Base-by-base conservation (phyloP, 352 stramenopile species). In the Phytopythium kandeliae region DNA sequence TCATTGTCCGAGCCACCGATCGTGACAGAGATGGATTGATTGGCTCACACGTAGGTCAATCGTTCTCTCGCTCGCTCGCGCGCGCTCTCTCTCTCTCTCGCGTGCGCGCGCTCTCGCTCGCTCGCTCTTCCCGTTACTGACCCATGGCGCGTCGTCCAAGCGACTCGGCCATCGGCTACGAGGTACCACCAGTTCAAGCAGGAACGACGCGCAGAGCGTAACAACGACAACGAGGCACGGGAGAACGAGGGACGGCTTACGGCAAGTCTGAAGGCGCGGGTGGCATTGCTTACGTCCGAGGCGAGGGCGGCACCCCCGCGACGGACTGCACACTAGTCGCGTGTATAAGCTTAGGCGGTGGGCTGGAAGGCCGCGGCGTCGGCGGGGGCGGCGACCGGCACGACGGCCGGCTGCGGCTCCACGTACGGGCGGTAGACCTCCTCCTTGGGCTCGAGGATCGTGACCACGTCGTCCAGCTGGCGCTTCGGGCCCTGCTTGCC, bases 401-500 rank as follows among this genome's bases (percentile, higher is more conserved):
- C 70, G 25, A 82, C 67, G 52, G 65, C 66, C 31, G 71, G 58
- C 50, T 68, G 77, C 37, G 82, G 83, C 63, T 90, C 83, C 41
- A 90, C 78, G 71, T 91, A 94, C 49, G 79, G 80, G 57, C 69
- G 83, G 74, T 87, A 78, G 17, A 90, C 72, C 58, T 96, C 95
- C 71, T 99, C 96, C 91, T 99, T 99, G 48, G 97, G 97, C 75
- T 99, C 96, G 37, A 98, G 73, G 74, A 99, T 99, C 33, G 93
- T 98, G 44, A 99, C 97, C 43, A 99, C 96, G 76, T 99, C 97
- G 69, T 98, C 95, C 37, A 99, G 77, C 53, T 93, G 84, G 62
- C 94, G 96, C 87, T 99, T 99, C 33, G 97, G 97, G 65, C 97
- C 97, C 62, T 96, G 74, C 69, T 97, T 96, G 65, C 94, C 97